Evolutionary conservation across 208 protist species (phyloP).

Genomic region (Leishmania mexicana): DNA sequence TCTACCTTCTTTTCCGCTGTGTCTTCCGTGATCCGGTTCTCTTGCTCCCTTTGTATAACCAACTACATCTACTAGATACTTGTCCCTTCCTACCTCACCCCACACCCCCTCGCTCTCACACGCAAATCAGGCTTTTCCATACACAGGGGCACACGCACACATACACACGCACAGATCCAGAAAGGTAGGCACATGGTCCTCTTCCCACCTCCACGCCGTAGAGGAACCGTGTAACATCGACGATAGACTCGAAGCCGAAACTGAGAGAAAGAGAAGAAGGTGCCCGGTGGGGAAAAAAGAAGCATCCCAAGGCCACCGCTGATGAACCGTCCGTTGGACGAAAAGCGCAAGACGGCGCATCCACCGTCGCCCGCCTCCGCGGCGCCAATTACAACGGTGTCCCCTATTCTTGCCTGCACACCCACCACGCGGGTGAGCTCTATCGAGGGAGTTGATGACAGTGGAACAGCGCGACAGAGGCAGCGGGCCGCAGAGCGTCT

Average conservation of each 20-base stretch:
- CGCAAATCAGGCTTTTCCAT: background rate
- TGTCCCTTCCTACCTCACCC: background rate
- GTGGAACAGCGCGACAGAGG: conserved; percentile 6
- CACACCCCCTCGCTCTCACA: background rate
- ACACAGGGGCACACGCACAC: background rate
- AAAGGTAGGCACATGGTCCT: background rate
- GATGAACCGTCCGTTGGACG: conserved; percentile 12
- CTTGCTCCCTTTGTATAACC: background rate
- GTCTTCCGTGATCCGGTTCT: background rate
- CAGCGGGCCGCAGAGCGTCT: conserved; percentile 15
- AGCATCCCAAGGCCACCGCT: background rate
- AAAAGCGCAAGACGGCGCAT: background rate
- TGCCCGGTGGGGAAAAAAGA: background rate
- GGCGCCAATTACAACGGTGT: background rate
- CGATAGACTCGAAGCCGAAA: background rate
- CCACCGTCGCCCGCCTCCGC: background rate
- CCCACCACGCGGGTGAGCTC: background rate
- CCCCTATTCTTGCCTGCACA: background rate
- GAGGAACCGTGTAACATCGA: background rate
- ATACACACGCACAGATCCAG: background rate
- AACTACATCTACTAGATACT: background rate
- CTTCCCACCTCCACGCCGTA: background rate
- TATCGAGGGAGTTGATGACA: background rate
- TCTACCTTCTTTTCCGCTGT: background rate
- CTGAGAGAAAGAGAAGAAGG: background rate